Evolutionary conservation across 73 alveolate genomes (phyloP), one percentile per base, ranked within the genome.

Genomic region (Blepharisma japonicum): DNA sequence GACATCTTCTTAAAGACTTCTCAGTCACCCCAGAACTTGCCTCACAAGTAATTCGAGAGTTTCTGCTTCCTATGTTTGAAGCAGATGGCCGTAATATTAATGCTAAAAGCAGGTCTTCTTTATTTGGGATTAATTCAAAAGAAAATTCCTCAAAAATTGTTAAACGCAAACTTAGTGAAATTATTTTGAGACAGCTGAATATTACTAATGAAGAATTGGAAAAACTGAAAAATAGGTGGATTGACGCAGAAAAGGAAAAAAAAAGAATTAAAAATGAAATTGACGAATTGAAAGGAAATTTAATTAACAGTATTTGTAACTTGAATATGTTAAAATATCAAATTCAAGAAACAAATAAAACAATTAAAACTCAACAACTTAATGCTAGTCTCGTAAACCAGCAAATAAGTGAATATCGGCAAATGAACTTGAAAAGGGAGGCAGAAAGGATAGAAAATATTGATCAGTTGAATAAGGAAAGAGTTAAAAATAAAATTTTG

Each of bases 61-160:
- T 82, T 47, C 70, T 86, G 5, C 80, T 86, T 71, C 93, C 93
- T 27, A 71, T 86, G 83, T 86, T 86, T 67, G 93, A 86, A 68
- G 83, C 77, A 25, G 80, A 85, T 38, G 18, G 56, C n/a, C 71
- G 82, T 70, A 14, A 11, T 1, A 18, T 25, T 20, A 25, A 14
- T 20, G 38, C 74, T 9, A 61, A 61, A 61, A 39, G n/a, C 14
- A 18, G 11, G 42, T 32, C 42, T 32, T 32, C 42, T 32, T 32
- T 32, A 32, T 32, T 32, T 32, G 42, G 42, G 42, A 54, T 14
- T 45, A 23, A 45, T 14, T 45, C 80, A 18, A 39, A 61, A 20
- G 74, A 61, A 61, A 61, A 61, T n/a, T 25, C 74, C 39, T 11
- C 56, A 39, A 54, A 80, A 45, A 83, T 91, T 49, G 83, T 87